phyloP scores from a whole-genome alignment of 768 basidiomycete genomes.

The Polyporus arcularius region DNA sequence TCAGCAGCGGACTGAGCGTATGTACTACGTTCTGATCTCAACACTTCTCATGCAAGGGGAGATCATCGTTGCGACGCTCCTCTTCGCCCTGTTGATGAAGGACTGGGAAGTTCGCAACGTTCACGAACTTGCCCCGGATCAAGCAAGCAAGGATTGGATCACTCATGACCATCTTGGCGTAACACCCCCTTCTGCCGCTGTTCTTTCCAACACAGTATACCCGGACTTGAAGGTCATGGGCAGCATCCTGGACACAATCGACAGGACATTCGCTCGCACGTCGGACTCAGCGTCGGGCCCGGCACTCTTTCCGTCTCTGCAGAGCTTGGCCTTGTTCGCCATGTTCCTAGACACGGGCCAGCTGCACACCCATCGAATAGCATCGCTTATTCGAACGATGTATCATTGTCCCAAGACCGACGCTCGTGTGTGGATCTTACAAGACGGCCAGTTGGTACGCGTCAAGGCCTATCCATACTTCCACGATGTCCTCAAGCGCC shows the following conservation, averaged over 20 bases:
- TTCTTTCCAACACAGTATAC: background rate
- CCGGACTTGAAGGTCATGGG: slow-evolving; percentile 14
- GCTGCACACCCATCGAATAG: slow-evolving; percentile 46
- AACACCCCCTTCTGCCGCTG: background rate
- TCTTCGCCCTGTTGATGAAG: slow-evolving; percentile 65
- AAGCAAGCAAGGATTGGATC: background rate
- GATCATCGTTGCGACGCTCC: slow-evolving; percentile 70
- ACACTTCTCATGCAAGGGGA: slow-evolving; percentile 77
- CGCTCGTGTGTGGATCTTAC: slow-evolving; percentile 25
- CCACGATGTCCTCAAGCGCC: slow-evolving; percentile 31
- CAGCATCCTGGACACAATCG: slow-evolving; percentile 35
- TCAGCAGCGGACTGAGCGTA: slow-evolving; percentile 54
- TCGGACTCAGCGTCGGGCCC: slow-evolving; percentile 14
- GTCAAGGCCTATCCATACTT: slow-evolving; percentile 34
- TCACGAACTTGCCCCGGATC: background rate
- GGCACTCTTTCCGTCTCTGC: slow-evolving; percentile 42
- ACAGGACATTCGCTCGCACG: slow-evolving; percentile 34
- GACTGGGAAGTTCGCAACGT: slow-evolving; percentile 51
- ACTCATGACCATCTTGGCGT: slow-evolving; percentile 4
- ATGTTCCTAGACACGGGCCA: slow-evolving; percentile 50
- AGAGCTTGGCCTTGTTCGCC: slow-evolving; percentile 63
- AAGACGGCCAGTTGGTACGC: slow-evolving; percentile 10
- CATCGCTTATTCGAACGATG: slow-evolving; percentile 47
- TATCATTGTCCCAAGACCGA: slow-evolving; percentile 39
- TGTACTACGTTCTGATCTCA: slow-evolving; percentile 62